A percentile compares a stretch with the other conserved stretches of the same genome.
These are phyloP conservation scores for Apiospora koreana DNA, from an alignment of 2,329 filamentous ascomycete species.

Conservation along the genomic window DNA sequence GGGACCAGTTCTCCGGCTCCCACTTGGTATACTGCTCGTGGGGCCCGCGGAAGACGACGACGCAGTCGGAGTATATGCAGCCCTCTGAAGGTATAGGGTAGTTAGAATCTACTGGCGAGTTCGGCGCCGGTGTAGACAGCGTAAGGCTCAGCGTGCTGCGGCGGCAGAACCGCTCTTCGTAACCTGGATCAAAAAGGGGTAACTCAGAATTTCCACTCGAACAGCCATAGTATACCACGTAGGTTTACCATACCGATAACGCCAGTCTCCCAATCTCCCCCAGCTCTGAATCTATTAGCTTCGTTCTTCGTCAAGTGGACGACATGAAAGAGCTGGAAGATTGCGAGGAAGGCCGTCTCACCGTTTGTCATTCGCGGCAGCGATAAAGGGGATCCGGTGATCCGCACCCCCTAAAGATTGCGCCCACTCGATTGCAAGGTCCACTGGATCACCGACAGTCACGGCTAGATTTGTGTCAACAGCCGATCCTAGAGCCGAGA, in stretches of 20 bases:
- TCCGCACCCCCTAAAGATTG: conserved; percentile 33
- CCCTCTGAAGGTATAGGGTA: conserved; percentile 73
- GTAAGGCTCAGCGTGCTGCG: conserved; percentile 73
- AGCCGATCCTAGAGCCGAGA: not conserved
- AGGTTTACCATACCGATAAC: conserved; percentile 36
- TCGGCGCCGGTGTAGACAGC: conserved; percentile 61
- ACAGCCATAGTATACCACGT: not conserved
- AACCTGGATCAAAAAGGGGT: conserved; percentile 51
- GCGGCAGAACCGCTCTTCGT: conserved; percentile 73
- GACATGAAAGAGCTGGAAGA: not conserved
- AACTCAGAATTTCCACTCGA: conserved; percentile 8
- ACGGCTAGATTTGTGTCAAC: conserved; percentile 41
- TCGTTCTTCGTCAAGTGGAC: not conserved
- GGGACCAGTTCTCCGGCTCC: conserved; percentile 48
- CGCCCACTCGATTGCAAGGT: conserved; percentile 62
- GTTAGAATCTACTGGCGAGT: conserved; percentile 47
- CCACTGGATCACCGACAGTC: conserved; percentile 59
- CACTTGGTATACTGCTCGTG: conserved; percentile 65
- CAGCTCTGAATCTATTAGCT: conserved; percentile 48
- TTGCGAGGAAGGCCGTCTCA: not conserved
- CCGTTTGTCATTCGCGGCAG: conserved; percentile 71
- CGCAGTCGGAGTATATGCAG: conserved; percentile 69
- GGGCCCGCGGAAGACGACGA: conserved; percentile 73
- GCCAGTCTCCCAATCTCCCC: conserved; percentile 77
- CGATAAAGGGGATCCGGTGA: conserved; percentile 63